Evolutionary conservation across 768 basidiomycete species (phyloP), one percentile per base, ranked within the genome.

Genomic region (Leccinum subgranulosum): DNA sequence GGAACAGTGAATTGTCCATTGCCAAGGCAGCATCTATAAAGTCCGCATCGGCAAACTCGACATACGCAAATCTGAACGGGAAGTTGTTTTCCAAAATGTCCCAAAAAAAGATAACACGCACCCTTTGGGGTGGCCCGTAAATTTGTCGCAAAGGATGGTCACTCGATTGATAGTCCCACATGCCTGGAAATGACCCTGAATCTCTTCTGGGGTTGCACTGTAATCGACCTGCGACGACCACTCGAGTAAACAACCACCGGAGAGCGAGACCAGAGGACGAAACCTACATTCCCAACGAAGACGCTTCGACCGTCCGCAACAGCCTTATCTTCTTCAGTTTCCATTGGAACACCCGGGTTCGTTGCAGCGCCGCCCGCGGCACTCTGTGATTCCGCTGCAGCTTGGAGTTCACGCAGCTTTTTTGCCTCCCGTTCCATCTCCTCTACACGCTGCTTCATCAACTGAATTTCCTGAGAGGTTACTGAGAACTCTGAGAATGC

Each of bases 61-160:
- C 95, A 77, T 99, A 99, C 53, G 96, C 96, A 77, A 90, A 99
- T 51, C 95, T 98, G 65, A 27, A 56, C 55, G 29, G 59, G 56
- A 52, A 47, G 49, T 60, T n/a, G 58, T 55, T 56, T 33, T 36
- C 55, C 53, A 49, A 23, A 56, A 59, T 54, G n/a, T 27, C 27
- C 29, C 5, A 49, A 27, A 70, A 56, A 56, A 25, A 51, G 51
- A 50, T 19, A n/a, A 43, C 59, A 60, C 68, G 31, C 62, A 94
- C 94, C 97, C 97, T 84, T 98, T 98, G 49, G 97, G 96, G 76
- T 98, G 95, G 49, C 97, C 97, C 23, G 96, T 98, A 75, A 96
- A 98, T 77, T 98, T 98, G 83, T 99, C 97, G 74, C 96, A 98
- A 28, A 99, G 86, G 68, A 99, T 99, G 1, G 97, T 99, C 45